These are phyloP conservation scores for Senna tora DNA, from an alignment of 306 rosid genomes.

Conservation along the genomic window DNA sequence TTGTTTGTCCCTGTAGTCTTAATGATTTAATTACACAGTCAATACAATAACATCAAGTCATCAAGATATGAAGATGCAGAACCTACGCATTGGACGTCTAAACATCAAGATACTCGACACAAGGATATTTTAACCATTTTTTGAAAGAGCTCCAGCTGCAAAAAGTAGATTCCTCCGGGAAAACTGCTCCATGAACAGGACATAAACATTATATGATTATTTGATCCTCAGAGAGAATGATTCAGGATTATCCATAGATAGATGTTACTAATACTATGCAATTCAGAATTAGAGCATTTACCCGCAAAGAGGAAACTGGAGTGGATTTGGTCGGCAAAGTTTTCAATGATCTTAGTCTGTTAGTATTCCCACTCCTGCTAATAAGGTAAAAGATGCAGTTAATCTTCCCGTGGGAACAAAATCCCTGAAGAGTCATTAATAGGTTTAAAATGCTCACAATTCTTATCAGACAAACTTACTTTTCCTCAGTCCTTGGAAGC, in stretches of 20 bases:
- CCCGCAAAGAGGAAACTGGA: slow-evolving; percentile 79
- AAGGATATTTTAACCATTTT: slow-evolving; percentile 40
- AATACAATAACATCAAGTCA: neutral
- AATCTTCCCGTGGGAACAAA: slow-evolving; percentile 18
- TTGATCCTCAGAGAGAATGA: slow-evolving; percentile 16
- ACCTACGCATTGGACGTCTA: no score
- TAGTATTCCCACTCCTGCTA: slow-evolving; percentile 69
- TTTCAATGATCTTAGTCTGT: slow-evolving; percentile 80
- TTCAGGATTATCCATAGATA: neutral
- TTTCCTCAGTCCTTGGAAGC: slow-evolving; percentile 72
- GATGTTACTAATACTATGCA: slow-evolving; percentile 8
- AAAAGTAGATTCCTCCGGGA: slow-evolving; percentile 96
- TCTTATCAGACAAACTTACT: slow-evolving; percentile 50
- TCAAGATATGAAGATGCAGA: no score
- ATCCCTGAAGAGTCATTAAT: slow-evolving; percentile 11
- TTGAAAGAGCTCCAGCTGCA: slow-evolving; percentile 81
- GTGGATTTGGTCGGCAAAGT: slow-evolving; percentile 83
- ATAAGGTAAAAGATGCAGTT: slow-evolving; percentile 22
- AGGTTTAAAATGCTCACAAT: neutral
- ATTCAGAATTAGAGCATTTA: slow-evolving; percentile 39
- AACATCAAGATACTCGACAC: neutral
- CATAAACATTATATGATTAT: slow-evolving; percentile 9
- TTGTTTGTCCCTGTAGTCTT: neutral
- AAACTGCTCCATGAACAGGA: slow-evolving; percentile 59
- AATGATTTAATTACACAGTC: neutral